A percentile compares a stretch with the other conserved stretches of the same genome.
Evolutionary conservation across 2,329 filamentous ascomycete species (phyloP).

Genomic region (Colletotrichum coccodes): DNA sequence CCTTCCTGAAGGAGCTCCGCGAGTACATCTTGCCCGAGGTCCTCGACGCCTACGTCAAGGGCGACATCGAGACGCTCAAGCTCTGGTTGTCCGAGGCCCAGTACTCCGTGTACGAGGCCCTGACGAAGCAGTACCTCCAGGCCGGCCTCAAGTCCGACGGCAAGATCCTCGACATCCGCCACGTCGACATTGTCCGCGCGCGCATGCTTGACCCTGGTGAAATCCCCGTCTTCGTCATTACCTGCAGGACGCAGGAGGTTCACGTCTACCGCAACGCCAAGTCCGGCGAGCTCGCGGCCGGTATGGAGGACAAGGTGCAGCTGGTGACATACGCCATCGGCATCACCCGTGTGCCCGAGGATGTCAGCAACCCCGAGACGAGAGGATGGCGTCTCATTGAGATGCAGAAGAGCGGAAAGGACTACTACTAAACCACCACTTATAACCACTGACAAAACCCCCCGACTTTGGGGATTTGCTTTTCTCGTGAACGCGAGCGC

Average conservation of each 20-base stretch:
- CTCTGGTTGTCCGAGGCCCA: conserved; percentile 97
- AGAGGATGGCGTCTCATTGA: conserved; percentile 97
- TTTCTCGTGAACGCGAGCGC: conserved; percentile 1
- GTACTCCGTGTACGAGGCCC: conserved; percentile 95
- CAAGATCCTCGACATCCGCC: conserved; percentile 92
- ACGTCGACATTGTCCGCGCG: conserved; percentile 87
- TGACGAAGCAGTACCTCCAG: conserved; percentile 95
- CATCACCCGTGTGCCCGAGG: conserved; percentile 91
- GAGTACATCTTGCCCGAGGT: conserved; percentile 99
- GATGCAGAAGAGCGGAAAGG: conserved; percentile 96
- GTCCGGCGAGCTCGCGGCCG: conserved; percentile 87
- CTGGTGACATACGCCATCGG: conserved; percentile 98
- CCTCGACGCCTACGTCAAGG: conserved; percentile 97
- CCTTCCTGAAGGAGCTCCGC: conserved; percentile 93
- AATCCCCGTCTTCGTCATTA: conserved; percentile 96
- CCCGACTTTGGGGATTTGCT: background rate
- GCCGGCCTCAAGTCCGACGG: conserved; percentile 95
- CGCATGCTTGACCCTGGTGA: conserved; percentile 86
- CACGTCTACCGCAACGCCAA: conserved; percentile 97
- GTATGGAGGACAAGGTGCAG: conserved; percentile 99
- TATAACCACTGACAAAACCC: background rate
- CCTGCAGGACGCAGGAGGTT: conserved; percentile 95
- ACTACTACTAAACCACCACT: conserved; percentile 68
- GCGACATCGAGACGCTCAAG: conserved; percentile 89
- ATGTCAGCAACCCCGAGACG: conserved; percentile 97